Evolutionary conservation across 2,329 filamentous ascomycete species (phyloP), one percentile per base, ranked within the genome.

Genomic region (Pseudogymnoascus sp.): DNA sequence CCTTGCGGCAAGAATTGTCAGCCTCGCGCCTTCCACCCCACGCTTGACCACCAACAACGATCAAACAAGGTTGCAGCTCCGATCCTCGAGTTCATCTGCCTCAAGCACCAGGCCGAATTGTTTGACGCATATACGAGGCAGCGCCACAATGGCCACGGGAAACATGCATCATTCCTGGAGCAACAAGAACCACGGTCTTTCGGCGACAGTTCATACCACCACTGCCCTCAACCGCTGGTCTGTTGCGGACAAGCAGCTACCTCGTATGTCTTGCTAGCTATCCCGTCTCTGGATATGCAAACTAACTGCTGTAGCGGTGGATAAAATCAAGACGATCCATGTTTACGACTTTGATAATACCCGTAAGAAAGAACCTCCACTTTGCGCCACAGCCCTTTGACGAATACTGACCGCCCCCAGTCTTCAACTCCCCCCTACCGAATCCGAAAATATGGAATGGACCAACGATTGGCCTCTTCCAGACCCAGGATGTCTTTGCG

Each of bases 321-420:
- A 88, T 44, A 80, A 85, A 63, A 88, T 97, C 76, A 91, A 85
- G 73, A 78, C 86, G 7, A 86, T 99, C 61, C 93, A 97, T 73
- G 84, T 99, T 69, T 97, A 97, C 78, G 95, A 99, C 75, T 99
- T 97, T 75, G 95, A 99, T 76, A 97, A 99, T 73, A 97, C 93
- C 38, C 78, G 90, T 93, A 79, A 74, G 87, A 29, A 79, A 74
- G 87, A 29, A 31, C 62, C 29, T 56, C 19, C n/a, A 24, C 67
- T 53, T 53, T 47, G 63, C 42, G 21, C 29, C 44, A n/a, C 29
- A 16, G 11, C 35, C 6, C 47, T 33, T 61, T 40, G 47, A 40
- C 31, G 61, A 29, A 65, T 66, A 40, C 60, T 67, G 64, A 68
- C 59, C 44, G 21, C 44, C 11, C 33, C 8, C 70, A 92, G 90